Evolutionary conservation across 805 yeast species (phyloP), one percentile per base, ranked within the genome.

Genomic region (Candida xiaguanensis): DNA sequence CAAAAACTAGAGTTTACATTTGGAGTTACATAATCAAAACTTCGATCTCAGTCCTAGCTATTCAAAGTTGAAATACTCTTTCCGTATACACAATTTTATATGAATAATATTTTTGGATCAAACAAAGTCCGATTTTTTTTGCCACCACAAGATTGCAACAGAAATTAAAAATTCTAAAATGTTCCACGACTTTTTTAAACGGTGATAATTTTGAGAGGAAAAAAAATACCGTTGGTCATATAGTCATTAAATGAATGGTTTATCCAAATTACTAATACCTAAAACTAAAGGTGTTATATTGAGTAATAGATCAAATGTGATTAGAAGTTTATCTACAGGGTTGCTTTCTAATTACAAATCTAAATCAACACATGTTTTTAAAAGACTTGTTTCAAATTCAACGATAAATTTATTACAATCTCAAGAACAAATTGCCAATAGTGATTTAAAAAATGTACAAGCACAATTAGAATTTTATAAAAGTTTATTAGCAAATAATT

Each of bases 401-500:
- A 59, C 67, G 5, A 46, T 62, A 15, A 42, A 45, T 24, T 47
- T 59, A 41, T 60, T 69, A 25, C 69, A 65, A 40, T 44, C 61
- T 3, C 70, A 80, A 55, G 99, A 93, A 61, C 88, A 84, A 57
- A 69, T 73, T n/a, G 99, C 99, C 30, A 93, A 93, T 62, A 66
- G 74, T 44, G 82, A 85, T 41, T 61, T 86, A 33, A 61, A 70
- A 34, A 83, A 86, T 59, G 75, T 97, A 1, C 64, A 57, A 3
- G 69, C 77, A 5, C 99, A 93, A 64, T 90, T 95, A 1, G 82
- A 78, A 40, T 91, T 93, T 53, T 93, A 93, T 66, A 75, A 76
- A 45, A 72, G 79, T 11, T 68, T 93, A 34, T 61, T 93, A 47
- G 77, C 77, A 42, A 75, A 91, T 40, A 85, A 86, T 63, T 93